These are phyloP conservation scores for Tardiomyces depauwii DNA, from an alignment of 1,139 yeast species.

Conservation along the genomic window DNA sequence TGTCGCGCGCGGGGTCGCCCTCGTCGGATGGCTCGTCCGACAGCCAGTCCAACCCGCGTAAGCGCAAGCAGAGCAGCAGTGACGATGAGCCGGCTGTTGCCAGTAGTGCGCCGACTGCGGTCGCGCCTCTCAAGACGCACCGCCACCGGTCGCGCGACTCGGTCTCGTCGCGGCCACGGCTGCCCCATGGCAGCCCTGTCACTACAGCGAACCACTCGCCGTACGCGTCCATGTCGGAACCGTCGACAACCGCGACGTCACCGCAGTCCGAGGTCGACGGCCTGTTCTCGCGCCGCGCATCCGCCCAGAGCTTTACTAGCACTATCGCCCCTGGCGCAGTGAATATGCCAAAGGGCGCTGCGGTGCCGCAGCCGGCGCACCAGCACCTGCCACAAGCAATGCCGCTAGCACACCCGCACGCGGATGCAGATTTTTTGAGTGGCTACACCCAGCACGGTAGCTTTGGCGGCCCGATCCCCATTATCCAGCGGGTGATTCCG, in stretches of 20 bases:
- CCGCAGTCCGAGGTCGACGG: not conserved
- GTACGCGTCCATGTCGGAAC: not conserved
- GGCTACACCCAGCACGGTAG: not conserved
- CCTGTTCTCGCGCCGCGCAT: not conserved
- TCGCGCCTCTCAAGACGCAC: not conserved
- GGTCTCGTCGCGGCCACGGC: not conserved
- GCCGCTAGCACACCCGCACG: too few species aligned
- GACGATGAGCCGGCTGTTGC: not conserved
- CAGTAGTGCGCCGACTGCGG: too few species aligned
- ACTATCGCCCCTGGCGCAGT: not conserved
- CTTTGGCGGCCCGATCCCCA: not conserved
- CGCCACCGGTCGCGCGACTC: not conserved
- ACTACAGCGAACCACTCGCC: not conserved
- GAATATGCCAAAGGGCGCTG: not conserved
- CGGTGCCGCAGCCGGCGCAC: too few species aligned
- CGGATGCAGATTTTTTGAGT: too few species aligned
- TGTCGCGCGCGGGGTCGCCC: not conserved
- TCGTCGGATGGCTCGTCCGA: not conserved
- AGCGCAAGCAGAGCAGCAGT: not conserved
- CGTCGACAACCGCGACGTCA: not conserved
- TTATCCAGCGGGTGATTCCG: conserved; percentile 74
- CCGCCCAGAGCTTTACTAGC: not conserved
- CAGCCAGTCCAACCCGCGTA: not conserved
- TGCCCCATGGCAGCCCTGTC: not conserved
- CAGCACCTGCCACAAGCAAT: too few species aligned